Evolutionary conservation across 225 moss, liverwort and hornwort species (phyloP), one percentile per base, ranked within the genome.

Genomic region (Pleurozium schreberi): DNA sequence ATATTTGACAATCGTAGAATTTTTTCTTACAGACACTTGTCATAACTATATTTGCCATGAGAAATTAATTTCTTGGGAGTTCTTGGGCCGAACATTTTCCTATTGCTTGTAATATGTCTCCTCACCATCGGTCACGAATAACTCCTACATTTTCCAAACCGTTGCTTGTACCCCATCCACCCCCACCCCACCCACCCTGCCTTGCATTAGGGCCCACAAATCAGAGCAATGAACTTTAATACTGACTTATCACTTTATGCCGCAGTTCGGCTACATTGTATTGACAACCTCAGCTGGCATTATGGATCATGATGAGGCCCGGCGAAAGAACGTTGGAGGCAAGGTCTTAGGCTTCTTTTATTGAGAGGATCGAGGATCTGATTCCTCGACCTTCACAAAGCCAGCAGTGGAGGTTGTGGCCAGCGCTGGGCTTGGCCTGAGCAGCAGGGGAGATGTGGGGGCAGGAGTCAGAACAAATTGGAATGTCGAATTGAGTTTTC

Each of bases 281-380:
- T 89, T 93, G 92, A 94, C 93, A 31, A 94, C 96, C 71, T 96
- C 95, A 85, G 95, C 95, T 74, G 95, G 94, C 81, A 96, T 96
- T 60, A 96, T 96, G 90, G 95, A 95, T 80, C 93, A 96, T 58
- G 95, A 95, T 27, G 95, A 96, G 84, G 96, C 95, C 73, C 89
- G 95, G 91, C 89, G 93, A 84, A 96, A 96, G 88, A 95, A 95
- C 42, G 95, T 96, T 9, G 96, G 96, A 91, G 96, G 95, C 90
- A 96, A 96, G 91, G 94, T 96, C 81, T 79, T 95, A 81, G 95
- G 95, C 38, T 96, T 96, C 87, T 96, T 96, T 85, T 96, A 96
- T 89, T 96, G 93, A 96, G 85, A 86, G 66, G 78, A 86, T 79
- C 49, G 43, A 47, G 68, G 75, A 38, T 58, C 81, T 66, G 30